phyloP scores from a whole-genome alignment of 2,329 filamentous ascomycete species.

The Stromatinia cepivora region DNA sequence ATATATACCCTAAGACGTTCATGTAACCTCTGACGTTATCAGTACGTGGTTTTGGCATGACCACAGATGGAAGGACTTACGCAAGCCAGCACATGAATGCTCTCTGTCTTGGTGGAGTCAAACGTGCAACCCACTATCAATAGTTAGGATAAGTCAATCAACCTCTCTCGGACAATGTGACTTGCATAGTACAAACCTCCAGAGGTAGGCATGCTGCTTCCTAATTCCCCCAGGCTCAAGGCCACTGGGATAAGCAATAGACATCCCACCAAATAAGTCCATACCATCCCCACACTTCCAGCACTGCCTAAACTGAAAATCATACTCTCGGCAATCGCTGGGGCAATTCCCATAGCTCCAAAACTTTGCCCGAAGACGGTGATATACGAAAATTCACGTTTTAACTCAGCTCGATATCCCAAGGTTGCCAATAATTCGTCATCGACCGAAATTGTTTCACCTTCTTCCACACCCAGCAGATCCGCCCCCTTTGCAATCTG shows the following conservation, averaged over 20 bases:
- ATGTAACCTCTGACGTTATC: constrained; percentile 37
- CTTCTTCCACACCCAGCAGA: constrained; percentile 25
- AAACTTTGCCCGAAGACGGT: constrained; percentile 41
- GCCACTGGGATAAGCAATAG: constrained; percentile 39
- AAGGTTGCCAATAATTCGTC: constrained; percentile 37
- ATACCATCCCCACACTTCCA: constrained; percentile 39
- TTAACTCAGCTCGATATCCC: constrained; percentile 40
- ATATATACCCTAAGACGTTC: constrained; percentile 41
- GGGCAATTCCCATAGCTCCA: constrained; percentile 41
- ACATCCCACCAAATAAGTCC: constrained; percentile 40
- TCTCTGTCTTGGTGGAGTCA: constrained; percentile 37
- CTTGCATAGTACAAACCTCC: constrained; percentile 40
- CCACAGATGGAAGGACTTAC: constrained; percentile 28
- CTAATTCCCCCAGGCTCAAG: constrained; percentile 39
- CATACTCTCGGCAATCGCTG: constrained; percentile 40
- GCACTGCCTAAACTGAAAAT: constrained; percentile 39
- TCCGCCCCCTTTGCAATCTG: constrained; percentile 6
- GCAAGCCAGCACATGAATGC: constrained; percentile 42
- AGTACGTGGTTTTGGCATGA: constrained; percentile 10
- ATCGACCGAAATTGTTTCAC: constrained; percentile 28
- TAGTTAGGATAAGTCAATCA: not conserved
- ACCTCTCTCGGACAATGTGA: not conserved
- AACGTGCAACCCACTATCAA: constrained; percentile 39
- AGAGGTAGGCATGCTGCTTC: constrained; percentile 40
- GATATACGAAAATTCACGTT: constrained; percentile 40